Percentiles rank a stretch among this genome's conserved stretches.
phyloP scores from a whole-genome alignment of 2,329 filamentous ascomycete species.

The Cladorrhinum sp. region DNA sequence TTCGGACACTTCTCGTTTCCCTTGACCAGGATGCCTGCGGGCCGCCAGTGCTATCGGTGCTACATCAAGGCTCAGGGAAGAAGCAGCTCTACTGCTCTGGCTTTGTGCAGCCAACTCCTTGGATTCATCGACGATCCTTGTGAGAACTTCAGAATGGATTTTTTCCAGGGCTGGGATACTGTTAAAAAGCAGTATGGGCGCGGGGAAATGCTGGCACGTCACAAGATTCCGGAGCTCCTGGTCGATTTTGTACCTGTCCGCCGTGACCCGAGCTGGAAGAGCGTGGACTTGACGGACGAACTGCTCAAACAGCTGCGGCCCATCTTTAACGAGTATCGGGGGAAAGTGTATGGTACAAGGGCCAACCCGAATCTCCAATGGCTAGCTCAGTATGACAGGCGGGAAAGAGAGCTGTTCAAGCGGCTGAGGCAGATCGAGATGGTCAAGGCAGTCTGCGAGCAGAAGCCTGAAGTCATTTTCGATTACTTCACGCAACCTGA shows the following conservation, averaged over 20 bases:
- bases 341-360: background rate
- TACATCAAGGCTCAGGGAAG: background rate
- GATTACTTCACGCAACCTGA: background rate
- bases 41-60: background rate
- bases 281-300: no score
- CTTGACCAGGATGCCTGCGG: background rate
- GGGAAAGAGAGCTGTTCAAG: background rate
- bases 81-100: background rate
- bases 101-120: background rate
- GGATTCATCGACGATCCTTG: no score
- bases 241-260: no score
- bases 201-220: background rate
- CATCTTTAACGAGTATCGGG: background rate
- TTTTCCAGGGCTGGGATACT: no score
- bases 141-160: no score
- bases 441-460: background rate
- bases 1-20: background rate
- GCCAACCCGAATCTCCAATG: no score
- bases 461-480: background rate
- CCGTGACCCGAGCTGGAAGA: no score
- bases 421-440: background rate
- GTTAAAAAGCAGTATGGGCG: background rate
- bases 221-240: no score
- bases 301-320: background rate
- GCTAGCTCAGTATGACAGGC: background rate